These are phyloP conservation scores for Ceratocystis colombiana DNA, from an alignment of 2,329 filamentous ascomycete genomes.

Conservation along the genomic window DNA sequence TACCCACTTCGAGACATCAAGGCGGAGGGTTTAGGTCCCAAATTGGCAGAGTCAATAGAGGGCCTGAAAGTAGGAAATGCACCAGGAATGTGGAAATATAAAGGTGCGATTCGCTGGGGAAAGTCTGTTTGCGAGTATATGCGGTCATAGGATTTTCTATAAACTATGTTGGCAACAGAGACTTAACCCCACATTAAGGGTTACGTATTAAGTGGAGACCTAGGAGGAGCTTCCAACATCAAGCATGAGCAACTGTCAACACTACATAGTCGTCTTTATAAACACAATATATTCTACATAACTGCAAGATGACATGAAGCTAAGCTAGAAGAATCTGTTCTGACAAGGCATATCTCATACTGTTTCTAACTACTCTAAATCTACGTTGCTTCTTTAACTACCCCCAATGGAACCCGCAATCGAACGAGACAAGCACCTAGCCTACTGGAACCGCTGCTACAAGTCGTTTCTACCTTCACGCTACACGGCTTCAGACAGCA, in stretches of 20 bases:
- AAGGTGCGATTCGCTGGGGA: conserved; percentile 41
- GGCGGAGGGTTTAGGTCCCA: conserved; percentile 39
- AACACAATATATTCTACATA: background rate
- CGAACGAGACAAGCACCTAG: conserved; percentile 60
- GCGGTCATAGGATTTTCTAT: conserved; percentile 29
- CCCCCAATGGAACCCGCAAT: conserved; percentile 31
- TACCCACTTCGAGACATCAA: conserved; percentile 42
- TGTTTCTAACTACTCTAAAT: background rate
- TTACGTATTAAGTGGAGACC: background rate
- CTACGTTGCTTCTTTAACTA: background rate
- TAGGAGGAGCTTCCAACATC: background rate
- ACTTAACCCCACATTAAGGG: background rate
- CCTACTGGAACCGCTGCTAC: conserved; percentile 87
- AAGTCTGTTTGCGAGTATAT: conserved; percentile 40
- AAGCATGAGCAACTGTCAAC: background rate
- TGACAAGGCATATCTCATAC: background rate
- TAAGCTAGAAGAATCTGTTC: background rate
- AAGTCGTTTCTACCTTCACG: conserved; percentile 67
- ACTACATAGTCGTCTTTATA: background rate
- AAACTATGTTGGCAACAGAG: background rate
- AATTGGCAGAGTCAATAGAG: conserved; percentile 45
- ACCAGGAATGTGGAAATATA: conserved; percentile 46
- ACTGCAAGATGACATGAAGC: background rate
- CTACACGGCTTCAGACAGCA: conserved; percentile 84
- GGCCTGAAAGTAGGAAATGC: conserved; percentile 43